Conservation (phyloP, 2,329 filamentous ascomycete genomes). For the Cercospora berteroae region DNA sequence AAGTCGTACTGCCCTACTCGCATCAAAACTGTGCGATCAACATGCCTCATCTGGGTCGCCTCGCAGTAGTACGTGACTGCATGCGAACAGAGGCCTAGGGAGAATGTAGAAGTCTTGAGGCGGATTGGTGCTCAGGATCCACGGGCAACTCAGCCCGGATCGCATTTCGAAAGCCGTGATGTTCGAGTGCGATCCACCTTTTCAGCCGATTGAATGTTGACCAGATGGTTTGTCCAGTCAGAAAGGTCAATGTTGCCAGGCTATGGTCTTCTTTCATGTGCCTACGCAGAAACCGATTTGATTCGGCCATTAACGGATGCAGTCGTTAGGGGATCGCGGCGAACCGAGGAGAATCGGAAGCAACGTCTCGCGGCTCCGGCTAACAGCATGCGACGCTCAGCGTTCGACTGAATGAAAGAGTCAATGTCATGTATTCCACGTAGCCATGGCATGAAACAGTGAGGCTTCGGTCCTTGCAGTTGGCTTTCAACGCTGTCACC, state of each 20-base stretch:
- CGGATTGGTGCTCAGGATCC: background rate
- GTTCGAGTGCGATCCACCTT: background rate
- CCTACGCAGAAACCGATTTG: background rate
- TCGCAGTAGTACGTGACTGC: background rate
- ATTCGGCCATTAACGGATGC: background rate
- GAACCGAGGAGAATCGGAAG: background rate
- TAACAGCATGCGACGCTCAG: background rate
- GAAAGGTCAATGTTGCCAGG: background rate
- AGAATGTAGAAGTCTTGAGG: background rate
- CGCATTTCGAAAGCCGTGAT: background rate
- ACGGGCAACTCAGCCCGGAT: background rate
- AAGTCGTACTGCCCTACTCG: background rate
- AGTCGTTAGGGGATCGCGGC: background rate
- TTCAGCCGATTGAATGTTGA: background rate
- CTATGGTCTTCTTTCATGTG: background rate
- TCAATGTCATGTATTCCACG: background rate
- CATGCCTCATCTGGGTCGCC: background rate
- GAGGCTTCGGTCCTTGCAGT: background rate
- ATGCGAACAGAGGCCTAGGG: background rate
- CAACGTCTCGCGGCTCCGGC: background rate
- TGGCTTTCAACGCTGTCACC: background rate
- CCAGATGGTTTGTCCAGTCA: background rate
- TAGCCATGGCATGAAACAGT: background rate
- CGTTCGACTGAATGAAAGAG: background rate
- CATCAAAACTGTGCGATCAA: background rate